Conservation (phyloP, 345 rosid species). For the Eucalyptus brandiana region DNA sequence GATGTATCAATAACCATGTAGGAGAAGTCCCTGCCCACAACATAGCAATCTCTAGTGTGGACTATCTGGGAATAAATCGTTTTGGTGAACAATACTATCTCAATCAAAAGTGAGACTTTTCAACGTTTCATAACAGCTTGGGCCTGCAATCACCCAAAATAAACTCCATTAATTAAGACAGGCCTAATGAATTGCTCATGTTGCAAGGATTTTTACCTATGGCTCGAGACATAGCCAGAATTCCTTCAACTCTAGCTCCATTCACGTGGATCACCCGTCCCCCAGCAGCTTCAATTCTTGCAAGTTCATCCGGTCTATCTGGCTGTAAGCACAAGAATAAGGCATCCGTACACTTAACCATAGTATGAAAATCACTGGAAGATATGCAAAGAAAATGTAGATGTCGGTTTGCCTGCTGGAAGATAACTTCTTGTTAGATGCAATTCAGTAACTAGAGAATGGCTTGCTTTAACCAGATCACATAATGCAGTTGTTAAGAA, state of each 20-base stretch:
- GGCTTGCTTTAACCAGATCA: not conserved
- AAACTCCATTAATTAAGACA: not conserved
- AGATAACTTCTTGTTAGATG: not conserved
- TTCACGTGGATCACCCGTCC: conserved; percentile 43
- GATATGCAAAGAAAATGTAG: not conserved
- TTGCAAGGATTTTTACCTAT: conserved; percentile 30
- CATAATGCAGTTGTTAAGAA: not conserved
- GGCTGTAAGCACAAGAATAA: conserved; percentile 34
- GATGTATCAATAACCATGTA: not conserved
- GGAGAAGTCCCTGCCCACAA: not conserved
- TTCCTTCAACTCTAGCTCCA: conserved; percentile 77
- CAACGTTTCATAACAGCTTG: not conserved
- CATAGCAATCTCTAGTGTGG: not conserved
- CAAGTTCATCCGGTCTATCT: conserved; percentile 63
- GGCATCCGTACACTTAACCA: not conserved
- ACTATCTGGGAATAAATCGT: not conserved
- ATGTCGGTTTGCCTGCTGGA: not conserved
- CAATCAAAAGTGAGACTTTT: not conserved
- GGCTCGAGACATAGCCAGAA: conserved; percentile 85
- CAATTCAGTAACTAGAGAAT: not conserved
- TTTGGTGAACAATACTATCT: not conserved
- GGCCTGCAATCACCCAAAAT: not conserved
- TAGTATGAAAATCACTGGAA: not conserved
- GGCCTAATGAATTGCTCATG: not conserved
- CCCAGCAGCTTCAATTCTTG: conserved; percentile 61